Evolutionary conservation across 352 stramenopile genomes (phyloP).

Genomic region (Phytophthora pluvialis): DNA sequence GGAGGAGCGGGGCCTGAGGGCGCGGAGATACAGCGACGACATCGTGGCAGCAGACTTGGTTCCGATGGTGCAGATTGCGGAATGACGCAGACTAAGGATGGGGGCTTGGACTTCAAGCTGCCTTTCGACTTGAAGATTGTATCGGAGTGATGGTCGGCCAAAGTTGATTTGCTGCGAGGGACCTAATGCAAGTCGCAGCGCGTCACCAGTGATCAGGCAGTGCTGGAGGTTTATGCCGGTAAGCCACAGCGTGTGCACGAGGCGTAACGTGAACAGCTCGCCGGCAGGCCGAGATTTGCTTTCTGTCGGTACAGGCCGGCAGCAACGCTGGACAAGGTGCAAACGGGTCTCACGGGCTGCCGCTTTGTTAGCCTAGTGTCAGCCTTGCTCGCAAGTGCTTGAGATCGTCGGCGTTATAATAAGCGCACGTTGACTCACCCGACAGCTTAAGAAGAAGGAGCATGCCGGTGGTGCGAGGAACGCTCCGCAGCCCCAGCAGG

Average conservation of each 20-base stretch:
- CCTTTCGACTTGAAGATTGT: constrained; percentile 19
- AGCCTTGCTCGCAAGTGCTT: too few species aligned
- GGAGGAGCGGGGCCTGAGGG: constrained; percentile 14
- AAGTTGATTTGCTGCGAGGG: constrained; percentile 28
- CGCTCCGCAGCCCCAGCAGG: too few species aligned
- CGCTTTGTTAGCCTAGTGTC: too few species aligned
- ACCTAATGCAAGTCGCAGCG: background rate
- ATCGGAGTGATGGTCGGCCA: constrained; percentile 19
- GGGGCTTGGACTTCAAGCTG: constrained; percentile 23
- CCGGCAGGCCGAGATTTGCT: constrained; percentile 2
- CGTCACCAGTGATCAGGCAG: constrained; percentile 13
- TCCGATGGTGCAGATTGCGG: constrained; percentile 39
- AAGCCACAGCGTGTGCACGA: background rate
- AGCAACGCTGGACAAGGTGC: too few species aligned
- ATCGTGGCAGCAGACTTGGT: constrained; percentile 19
- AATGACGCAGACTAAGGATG: constrained; percentile 19
- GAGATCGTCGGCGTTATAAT: too few species aligned
- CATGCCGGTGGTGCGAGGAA: too few species aligned
- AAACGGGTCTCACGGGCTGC: too few species aligned
- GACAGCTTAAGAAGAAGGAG: too few species aligned
- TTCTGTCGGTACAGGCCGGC: constrained; percentile 1
- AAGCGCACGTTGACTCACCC: too few species aligned
- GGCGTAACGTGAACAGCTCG: constrained; percentile 23
- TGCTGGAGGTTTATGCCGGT: constrained; percentile 10
- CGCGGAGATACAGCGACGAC: constrained; percentile 6